phyloP scores from a whole-genome alignment of 192 early-diverging fungal genomes.

The Coemansia sp. region DNA sequence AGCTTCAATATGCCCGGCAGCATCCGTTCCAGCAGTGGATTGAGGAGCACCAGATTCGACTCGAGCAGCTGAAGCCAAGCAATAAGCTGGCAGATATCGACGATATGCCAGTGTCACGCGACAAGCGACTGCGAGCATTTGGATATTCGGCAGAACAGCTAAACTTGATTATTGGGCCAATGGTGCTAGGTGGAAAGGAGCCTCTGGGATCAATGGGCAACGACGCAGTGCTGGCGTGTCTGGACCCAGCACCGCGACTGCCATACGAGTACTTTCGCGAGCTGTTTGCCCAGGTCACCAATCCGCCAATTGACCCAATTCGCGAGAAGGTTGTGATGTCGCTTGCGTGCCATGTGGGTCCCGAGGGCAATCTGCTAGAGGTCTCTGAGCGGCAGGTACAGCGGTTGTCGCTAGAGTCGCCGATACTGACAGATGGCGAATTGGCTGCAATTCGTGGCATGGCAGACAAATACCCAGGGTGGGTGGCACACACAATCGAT shows the following conservation, averaged over 20 bases:
- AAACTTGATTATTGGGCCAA: constrained; percentile 83
- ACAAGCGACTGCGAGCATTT: constrained; percentile 80
- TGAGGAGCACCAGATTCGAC: constrained; percentile 72
- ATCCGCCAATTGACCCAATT: constrained; percentile 99
- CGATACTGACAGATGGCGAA: constrained; percentile 82
- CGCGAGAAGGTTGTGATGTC: constrained; percentile 99
- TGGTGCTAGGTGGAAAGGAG: constrained; percentile 91
- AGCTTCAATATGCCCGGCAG: constrained; percentile 68
- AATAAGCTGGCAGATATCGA: constrained; percentile 58
- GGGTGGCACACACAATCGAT: constrained; percentile 71
- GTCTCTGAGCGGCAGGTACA: constrained; percentile 75
- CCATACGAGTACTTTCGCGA: constrained; percentile 97
- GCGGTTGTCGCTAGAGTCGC: constrained; percentile 79
- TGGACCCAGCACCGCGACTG: constrained; percentile 81
- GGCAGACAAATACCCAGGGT: constrained; percentile 63
- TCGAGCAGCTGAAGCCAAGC: constrained; percentile 59
- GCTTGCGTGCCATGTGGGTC: constrained; percentile 89
- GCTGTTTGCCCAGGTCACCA: constrained; percentile 97
- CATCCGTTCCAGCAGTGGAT: constrained; percentile 86
- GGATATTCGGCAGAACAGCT: constrained; percentile 94
- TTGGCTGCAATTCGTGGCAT: constrained; percentile 76
- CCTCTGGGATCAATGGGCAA: constrained; percentile 98
- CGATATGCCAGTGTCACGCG: constrained; percentile 62
- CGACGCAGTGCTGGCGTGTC: constrained; percentile 92
- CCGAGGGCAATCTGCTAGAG: constrained; percentile 92